phyloP scores from a whole-genome alignment of 371 early-diverging fungal genomes.

The Circinella umbellata region DNA sequence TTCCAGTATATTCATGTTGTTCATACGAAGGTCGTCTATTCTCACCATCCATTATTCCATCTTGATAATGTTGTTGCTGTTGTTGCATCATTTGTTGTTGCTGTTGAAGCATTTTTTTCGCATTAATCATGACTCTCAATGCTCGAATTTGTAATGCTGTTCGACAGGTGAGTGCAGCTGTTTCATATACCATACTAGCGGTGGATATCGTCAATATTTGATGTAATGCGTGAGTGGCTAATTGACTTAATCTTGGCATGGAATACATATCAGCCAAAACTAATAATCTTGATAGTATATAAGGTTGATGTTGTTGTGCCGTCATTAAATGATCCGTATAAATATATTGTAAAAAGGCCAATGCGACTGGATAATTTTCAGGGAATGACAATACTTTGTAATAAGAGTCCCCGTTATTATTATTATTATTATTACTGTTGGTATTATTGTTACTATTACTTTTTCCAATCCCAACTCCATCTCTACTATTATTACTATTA shows the following conservation, averaged over 20 bases:
- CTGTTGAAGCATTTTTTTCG: constrained; percentile 64
- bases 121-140: constrained; percentile 64
- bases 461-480: no score
- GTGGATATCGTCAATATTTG: constrained; percentile 67
- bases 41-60: not conserved
- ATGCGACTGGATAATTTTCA: constrained; percentile 65
- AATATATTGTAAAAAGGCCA: constrained; percentile 73
- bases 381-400: constrained; percentile 52
- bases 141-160: constrained; percentile 70
- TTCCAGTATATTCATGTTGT: not conserved
- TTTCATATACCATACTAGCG: constrained; percentile 73
- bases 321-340: constrained; percentile 80
- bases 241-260: constrained; percentile 58
- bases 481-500: no score
- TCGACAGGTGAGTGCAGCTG: constrained; percentile 62
- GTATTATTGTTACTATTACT: not conserved
- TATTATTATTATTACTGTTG: not conserved
- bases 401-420: not conserved
- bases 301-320: constrained; percentile 61
- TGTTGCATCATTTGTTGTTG: constrained; percentile 54
- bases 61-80: not conserved
- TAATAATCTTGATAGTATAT: constrained; percentile 69
- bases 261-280: constrained; percentile 67
- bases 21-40: not conserved
- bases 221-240: constrained; percentile 72